A percentile compares a stretch with the other conserved stretches of the same genome.
Conservation (phyloP, 331 rosid species). For the Erythrophleum ivorense region DNA sequence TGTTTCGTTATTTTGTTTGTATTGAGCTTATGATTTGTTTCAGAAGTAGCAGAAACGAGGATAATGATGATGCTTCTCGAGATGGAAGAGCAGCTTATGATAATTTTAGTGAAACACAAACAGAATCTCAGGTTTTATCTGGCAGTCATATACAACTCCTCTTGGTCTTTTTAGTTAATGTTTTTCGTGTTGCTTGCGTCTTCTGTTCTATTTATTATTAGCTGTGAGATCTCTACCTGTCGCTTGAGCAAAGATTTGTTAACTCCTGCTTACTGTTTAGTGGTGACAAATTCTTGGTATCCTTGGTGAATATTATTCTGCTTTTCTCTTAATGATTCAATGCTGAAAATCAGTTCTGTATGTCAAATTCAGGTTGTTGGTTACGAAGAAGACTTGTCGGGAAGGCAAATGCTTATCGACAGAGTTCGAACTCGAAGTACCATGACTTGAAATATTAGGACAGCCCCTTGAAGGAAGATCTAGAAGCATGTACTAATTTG, state of each 20-base stretch:
- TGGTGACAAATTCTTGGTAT: conserved; percentile 12
- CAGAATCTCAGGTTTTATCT: conserved; percentile 89
- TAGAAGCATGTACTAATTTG: conserved; percentile 12
- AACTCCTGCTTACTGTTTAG: conserved; percentile 16
- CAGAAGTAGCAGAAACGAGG: conserved; percentile 62
- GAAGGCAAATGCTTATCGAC: conserved; percentile 95
- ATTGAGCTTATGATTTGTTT: conserved; percentile 35
- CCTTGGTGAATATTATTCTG: conserved; percentile 33
- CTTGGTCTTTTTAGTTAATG: conserved; percentile 30
- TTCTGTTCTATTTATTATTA: neutral
- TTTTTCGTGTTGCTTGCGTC: conserved; percentile 8
- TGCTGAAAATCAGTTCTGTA: conserved; percentile 32
- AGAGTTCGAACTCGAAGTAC: conserved; percentile 80
- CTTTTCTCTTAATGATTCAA: conserved; percentile 27
- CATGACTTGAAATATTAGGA: conserved; percentile 47
- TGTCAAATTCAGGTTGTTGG: conserved; percentile 73
- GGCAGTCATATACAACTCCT: conserved; percentile 21
- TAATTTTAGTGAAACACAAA: conserved; percentile 90
- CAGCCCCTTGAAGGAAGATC: conserved; percentile 1
- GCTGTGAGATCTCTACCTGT: conserved; percentile 12
- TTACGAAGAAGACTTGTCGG: conserved; percentile 91
- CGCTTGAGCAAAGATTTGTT: conserved; percentile 11
- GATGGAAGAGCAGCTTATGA: conserved; percentile 57
- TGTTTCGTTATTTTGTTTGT: conserved; percentile 5
- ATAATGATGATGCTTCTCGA: conserved; percentile 50